Evolutionary conservation across 371 early-diverging fungal genomes (phyloP).

Genomic region (Lichtheimia hyalospora): DNA sequence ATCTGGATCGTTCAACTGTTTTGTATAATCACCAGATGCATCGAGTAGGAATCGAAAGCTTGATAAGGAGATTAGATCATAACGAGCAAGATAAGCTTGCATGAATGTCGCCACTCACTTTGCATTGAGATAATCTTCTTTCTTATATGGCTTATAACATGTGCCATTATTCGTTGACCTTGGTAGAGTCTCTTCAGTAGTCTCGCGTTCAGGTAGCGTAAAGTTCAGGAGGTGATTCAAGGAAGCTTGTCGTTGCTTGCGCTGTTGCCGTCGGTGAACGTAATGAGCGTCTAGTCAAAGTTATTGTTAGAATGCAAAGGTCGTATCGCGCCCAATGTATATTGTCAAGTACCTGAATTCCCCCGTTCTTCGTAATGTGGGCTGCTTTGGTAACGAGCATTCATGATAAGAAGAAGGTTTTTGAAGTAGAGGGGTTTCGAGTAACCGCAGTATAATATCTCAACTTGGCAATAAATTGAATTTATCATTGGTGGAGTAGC

Average conservation of each 20-base stretch:
- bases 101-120: constrained; percentile 54
- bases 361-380: neutral
- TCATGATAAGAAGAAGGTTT: too few relatives aligned
- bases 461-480: too few relatives aligned
- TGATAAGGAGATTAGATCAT: neutral
- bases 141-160: constrained; percentile 65
- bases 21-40: constrained; percentile 55
- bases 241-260: constrained; percentile 40
- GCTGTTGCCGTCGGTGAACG: neutral
- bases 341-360: neutral
- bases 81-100: too few relatives aligned
- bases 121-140: constrained; percentile 85
- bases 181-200: constrained; percentile 9
- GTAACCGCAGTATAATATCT: too few relatives aligned
- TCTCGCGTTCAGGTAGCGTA: constrained; percentile 67
- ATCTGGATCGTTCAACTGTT: constrained; percentile 64
- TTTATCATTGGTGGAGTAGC: too few relatives aligned
- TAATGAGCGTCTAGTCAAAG: neutral
- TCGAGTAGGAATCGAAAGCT: constrained; percentile 80
- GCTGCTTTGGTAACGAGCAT: too few relatives aligned
- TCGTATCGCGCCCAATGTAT: neutral
- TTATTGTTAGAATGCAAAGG: neutral
- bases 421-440: too few relatives aligned
- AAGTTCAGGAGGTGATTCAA: constrained; percentile 87
- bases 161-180: neutral